A percentile compares a stretch with the other conserved stretches of the same genome.
Conservation (phyloP, 352 stramenopile genomes). For the Phytophthora citrophthora region DNA sequence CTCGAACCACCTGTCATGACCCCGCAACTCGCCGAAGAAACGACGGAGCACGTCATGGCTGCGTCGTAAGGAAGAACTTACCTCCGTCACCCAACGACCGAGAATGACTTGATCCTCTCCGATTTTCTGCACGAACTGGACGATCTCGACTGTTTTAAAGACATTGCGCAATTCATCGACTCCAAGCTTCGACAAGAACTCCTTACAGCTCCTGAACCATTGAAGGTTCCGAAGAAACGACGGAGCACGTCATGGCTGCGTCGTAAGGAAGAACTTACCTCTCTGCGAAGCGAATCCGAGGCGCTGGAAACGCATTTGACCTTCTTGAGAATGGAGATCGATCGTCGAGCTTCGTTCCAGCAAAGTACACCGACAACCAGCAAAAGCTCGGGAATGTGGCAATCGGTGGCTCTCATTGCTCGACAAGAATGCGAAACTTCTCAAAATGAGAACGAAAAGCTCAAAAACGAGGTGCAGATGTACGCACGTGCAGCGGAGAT, state of each 20-base stretch:
- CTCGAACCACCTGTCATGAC: constrained; percentile 5
- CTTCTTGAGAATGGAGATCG: constrained; percentile 2
- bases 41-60: constrained; percentile 32
- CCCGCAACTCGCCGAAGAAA: constrained; percentile 4
- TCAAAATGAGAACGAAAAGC: constrained; percentile 10
- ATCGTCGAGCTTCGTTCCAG: neutral
- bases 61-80: constrained; percentile 31
- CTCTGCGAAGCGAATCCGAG: constrained; percentile 19
- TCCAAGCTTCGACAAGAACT: neutral
- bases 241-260: constrained; percentile 35
- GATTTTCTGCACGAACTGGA: constrained; percentile 32
- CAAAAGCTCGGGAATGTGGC: constrained; percentile 13
- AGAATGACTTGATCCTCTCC: constrained; percentile 19
- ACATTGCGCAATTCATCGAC: neutral
- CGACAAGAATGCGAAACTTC: constrained; percentile 9
- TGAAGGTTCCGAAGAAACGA: neutral
- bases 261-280: constrained; percentile 26
- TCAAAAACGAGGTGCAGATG: constrained; percentile 14
- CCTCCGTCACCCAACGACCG: neutral
- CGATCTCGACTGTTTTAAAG: constrained; percentile 12
- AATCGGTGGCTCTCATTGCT: constrained; percentile 18
- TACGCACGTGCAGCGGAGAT: constrained; percentile 1
- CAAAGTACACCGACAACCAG: neutral
- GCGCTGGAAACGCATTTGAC: constrained; percentile 3
- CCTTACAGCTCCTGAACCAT: neutral